Evolutionary conservation across 164 flowering plant genomes (phyloP), one percentile per base, ranked within the genome.

Genomic region (Stephania japonica): DNA sequence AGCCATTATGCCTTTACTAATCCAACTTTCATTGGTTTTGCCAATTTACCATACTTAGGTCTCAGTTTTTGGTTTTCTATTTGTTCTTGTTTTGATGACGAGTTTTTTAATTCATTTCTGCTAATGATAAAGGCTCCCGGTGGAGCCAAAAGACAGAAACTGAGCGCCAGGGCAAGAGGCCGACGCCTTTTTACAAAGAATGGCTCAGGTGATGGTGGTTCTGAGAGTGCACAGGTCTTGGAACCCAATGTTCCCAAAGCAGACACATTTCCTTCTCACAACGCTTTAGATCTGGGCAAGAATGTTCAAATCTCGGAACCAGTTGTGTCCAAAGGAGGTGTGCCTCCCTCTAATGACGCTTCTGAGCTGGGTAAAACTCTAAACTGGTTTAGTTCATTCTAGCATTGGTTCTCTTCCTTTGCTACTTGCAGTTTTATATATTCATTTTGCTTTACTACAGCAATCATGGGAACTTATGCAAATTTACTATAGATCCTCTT

Each of bases 41-140:
- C 26, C 38, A 13, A 64, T 59, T 56, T 16, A 56, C 5, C 19
- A 11, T 24, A 26, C 38, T 26, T 24, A 25, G 32, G 38, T 25
- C 41, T 10, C 6, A 14, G 56, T 47, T 69, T 69, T 69, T 6
- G n/a, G 10, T 10, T 16, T 47, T 47, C 14, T 24, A 49, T 19
- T 8, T 14, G 32, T 26, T 3, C 19, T 24, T 53, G 47, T 32
- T 62, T 64, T 43, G 14, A 16, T 62, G 8, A 70, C 5, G 23
- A 16, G 53, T 21, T 13, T 44, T 68, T 67, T 73, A 7, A 64
- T 7, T 38, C 67, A 38, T 7, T 25, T 67, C 14, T 68, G 0
- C 67, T 42, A 67, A 25, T 70, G 64, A 65, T 7, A 76, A 70
- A 87, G 90, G 65, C 77, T 44, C 78, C 81, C 41, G 72, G 72